Conservation (phyloP, 257 asterid species). For the Primulina huaijiensis region DNA sequence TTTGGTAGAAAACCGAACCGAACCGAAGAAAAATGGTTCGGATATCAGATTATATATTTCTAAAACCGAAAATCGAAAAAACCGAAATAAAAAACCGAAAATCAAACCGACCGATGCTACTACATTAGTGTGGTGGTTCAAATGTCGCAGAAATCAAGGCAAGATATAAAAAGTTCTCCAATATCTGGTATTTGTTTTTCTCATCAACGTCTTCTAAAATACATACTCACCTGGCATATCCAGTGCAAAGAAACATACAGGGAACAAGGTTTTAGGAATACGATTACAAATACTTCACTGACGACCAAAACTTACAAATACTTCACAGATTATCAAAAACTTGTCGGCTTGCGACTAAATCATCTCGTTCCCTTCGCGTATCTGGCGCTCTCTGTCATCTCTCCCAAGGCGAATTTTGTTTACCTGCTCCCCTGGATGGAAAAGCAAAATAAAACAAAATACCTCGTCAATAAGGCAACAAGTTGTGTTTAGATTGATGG, state of each 20-base stretch:
- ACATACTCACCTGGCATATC: background rate
- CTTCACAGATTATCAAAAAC: constrained; percentile 14
- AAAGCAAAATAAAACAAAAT: background rate
- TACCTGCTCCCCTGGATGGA: constrained; percentile 43
- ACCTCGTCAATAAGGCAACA: too few species aligned
- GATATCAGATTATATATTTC: too few species aligned
- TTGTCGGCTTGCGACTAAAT: constrained; percentile 9
- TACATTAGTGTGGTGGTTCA: too few species aligned
- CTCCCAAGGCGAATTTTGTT: constrained; percentile 8
- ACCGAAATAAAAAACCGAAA: too few species aligned
- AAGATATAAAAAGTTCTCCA: too few species aligned
- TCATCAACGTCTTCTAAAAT: too few species aligned
- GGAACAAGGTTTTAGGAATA: background rate
- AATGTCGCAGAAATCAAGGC: too few species aligned
- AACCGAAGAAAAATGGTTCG: too few species aligned
- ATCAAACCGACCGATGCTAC: too few species aligned
- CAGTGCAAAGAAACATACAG: background rate
- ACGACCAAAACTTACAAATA: constrained; percentile 10
- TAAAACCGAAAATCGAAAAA: too few species aligned
- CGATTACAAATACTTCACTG: background rate
- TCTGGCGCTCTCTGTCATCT: constrained; percentile 14
- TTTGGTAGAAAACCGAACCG: too few species aligned
- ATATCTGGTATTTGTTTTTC: too few species aligned
- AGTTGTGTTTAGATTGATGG: background rate
- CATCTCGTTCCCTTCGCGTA: constrained; percentile 8